A percentile compares a stretch with the other conserved stretches of the same genome.
Evolutionary conservation across 352 stramenopile genomes (phyloP).

Genomic region (Globisporangium emineosum): DNA sequence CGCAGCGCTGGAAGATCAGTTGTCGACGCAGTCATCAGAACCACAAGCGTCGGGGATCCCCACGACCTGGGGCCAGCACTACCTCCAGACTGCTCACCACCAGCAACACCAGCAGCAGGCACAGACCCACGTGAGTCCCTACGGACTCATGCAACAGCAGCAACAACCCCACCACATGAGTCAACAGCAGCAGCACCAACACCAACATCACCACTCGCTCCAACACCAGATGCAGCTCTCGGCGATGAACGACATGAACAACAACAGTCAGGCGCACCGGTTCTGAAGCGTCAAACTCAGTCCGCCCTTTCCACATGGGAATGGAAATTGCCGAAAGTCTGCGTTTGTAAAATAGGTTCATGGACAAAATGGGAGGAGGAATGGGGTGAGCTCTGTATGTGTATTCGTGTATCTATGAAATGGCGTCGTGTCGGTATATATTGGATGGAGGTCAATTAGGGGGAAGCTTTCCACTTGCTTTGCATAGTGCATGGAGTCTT

Average conservation of each 20-base stretch:
- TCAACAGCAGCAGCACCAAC: slow-evolving; percentile 4
- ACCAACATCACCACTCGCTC: slow-evolving; percentile 1
- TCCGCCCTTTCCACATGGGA: not conserved
- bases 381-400: not conserved
- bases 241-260: slow-evolving; percentile 27
- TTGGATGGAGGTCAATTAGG: not conserved
- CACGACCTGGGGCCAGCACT: slow-evolving; percentile 6
- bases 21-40: slow-evolving; percentile 31
- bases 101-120: slow-evolving; percentile 7
- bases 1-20: slow-evolving; percentile 44
- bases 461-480: not conserved
- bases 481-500: not conserved
- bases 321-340: not conserved
- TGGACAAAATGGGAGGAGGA: not conserved
- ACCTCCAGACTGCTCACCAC: not conserved
- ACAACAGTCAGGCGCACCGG: slow-evolving; percentile 21
- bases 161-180: slow-evolving; percentile 8
- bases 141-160: slow-evolving; percentile 9
- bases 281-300: not conserved
- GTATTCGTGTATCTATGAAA: slow-evolving; percentile 7
- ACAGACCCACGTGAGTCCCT: slow-evolving; percentile 10
- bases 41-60: slow-evolving; percentile 19
- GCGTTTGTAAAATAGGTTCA: slow-evolving; percentile 12
- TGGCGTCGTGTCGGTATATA: not conserved
- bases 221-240: slow-evolving; percentile 31